Evolutionary conservation across 108 stramenopile genomes (phyloP), one percentile per base, ranked within the genome.

Genomic region (Pseudonitzschia multiseries): DNA sequence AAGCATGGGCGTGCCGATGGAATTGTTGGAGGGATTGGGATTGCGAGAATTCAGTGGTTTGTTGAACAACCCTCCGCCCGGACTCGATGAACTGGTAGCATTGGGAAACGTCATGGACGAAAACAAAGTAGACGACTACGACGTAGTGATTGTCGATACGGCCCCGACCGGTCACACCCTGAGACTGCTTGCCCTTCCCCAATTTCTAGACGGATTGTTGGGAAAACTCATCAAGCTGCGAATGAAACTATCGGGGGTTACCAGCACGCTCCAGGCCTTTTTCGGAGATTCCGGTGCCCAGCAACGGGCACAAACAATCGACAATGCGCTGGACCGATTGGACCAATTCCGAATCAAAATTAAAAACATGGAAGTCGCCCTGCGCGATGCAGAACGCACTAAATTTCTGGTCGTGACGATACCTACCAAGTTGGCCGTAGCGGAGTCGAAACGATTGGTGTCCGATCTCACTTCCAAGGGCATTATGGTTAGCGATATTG

Each of bases 91-190:
- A 73, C 74, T 96, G 10, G 96, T 98, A 36, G 96, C 95, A 3
- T 67, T 98, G 22, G 76, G 91, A 14, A 90, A 93, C 73, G 93
- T 97, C 13, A 83, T 96, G 77, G 91, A 92, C 65, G 54, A 75
- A 0, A 78, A 87, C 20, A 72, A 69, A 4, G 60, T 44, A 61
- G 69, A 82, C 24, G 83, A 86, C 13, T 98, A 88, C 78, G 97
- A 98, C 74, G 93, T 92, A 1, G 86, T 96, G 32, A 73, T 96
- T 53, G 90, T 96, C 9, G 96, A 96, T 74, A 96, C 96, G 4
- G 96, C 96, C 9, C 96, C 94, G 6, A 94, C 96, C 14, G 96
- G 96, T 40, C 96, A 96, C 70, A 96, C 97, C 0, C 71, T 98
- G 41, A 83, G 97, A 52, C 80, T 98, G 77, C 83, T 98, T 53